Evolutionary conservation across 106 monocot species (phyloP).

Genomic region (Dendrobium officinale): DNA sequence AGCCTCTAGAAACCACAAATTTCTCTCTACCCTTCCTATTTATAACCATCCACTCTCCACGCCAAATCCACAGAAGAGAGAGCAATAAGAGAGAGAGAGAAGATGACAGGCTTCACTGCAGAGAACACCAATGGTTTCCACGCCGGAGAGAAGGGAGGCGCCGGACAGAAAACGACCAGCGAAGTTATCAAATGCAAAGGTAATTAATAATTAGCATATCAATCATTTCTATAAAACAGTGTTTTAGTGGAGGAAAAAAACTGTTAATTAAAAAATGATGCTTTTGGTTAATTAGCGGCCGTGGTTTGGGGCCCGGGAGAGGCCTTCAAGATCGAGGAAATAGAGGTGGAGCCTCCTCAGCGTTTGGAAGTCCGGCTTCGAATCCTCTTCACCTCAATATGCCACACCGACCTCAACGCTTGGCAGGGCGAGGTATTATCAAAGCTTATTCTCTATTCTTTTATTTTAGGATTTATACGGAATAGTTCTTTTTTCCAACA

Average conservation of each 20-base stretch:
- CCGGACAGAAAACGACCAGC: constrained; percentile 10
- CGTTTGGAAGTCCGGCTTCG: constrained; percentile 63
- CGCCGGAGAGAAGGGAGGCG: not conserved
- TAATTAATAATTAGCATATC: not conserved
- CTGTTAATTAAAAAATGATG: too few species aligned
- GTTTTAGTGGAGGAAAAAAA: not conserved
- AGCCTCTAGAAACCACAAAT: too few species aligned
- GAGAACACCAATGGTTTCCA: not conserved
- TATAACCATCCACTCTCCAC: too few species aligned
- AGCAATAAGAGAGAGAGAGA: not conserved
- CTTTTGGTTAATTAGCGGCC: constrained; percentile 26
- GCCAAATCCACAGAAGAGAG: too few species aligned
- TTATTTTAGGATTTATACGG: too few species aligned
- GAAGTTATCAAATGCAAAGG: constrained; percentile 72
- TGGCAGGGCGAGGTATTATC: constrained; percentile 51
- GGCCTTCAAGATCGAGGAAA: constrained; percentile 52
- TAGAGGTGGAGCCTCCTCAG: constrained; percentile 51
- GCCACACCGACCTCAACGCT: constrained; percentile 65
- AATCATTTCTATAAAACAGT: not conserved
- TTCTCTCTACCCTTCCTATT: too few species aligned
- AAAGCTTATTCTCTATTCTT: not conserved
- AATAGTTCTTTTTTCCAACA: too few species aligned
- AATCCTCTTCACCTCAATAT: constrained; percentile 68
- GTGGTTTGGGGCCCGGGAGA: constrained; percentile 51
- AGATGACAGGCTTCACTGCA: constrained; percentile 1